Evolutionary conservation across 441 rosid species (phyloP).

Genomic region (Populus trichocarpa): DNA sequence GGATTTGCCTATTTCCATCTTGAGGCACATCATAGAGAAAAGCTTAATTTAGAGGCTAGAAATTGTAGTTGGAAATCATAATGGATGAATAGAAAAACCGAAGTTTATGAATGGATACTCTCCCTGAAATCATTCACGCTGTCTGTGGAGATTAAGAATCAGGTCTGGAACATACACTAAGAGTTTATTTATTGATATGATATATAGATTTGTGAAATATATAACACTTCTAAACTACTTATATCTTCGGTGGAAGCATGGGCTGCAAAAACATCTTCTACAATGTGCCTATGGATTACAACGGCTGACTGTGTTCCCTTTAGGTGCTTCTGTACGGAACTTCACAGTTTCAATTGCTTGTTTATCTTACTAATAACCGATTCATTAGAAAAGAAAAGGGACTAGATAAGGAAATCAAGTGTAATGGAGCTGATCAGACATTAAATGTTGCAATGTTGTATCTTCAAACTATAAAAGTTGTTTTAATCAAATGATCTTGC

Average conservation of each 20-base stretch:
- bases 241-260: neutral
- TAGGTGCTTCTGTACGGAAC: neutral
- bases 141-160: neutral
- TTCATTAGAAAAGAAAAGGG: neutral
- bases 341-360: neutral
- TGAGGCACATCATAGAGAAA: neutral
- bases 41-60: neutral
- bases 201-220: neutral
- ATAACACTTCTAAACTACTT: neutral
- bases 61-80: neutral
- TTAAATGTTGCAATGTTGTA: neutral
- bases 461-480: neutral
- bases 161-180: neutral
- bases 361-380: neutral
- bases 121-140: neutral
- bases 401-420: neutral
- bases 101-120: neutral
- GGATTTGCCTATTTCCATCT: neutral
- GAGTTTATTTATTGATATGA: neutral
- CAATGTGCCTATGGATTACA: neutral
- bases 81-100: neutral
- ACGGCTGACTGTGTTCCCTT: neutral
- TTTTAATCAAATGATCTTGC: neutral
- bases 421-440: neutral
- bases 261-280: neutral